Percentiles rank a stretch among this genome's conserved stretches.
Evolutionary conservation across 78 protist genomes (phyloP).

Genomic region (Parvularia atlantis): DNA sequence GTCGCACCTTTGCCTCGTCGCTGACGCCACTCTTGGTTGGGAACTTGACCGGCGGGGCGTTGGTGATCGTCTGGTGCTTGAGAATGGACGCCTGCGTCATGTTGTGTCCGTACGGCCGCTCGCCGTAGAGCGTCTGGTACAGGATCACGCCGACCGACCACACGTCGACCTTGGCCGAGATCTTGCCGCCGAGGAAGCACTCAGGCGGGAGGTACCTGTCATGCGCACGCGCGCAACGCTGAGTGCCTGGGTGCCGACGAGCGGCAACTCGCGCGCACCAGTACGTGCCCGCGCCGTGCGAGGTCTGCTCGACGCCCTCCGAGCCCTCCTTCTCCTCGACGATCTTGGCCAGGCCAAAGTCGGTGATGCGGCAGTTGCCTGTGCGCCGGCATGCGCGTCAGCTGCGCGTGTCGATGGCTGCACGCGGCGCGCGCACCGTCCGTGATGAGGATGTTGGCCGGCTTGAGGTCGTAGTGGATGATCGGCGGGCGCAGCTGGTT

Average conservation of each 20-base stretch:
- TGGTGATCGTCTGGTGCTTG: no score
- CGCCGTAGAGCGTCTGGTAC: slow-evolving; percentile 68
- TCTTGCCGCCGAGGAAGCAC: slow-evolving; percentile 41
- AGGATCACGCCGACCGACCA: slow-evolving; percentile 81
- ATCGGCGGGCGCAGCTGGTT: slow-evolving; percentile 26
- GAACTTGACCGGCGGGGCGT: no score
- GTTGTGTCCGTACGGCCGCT: slow-evolving; percentile 76
- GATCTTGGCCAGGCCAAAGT: slow-evolving; percentile 82
- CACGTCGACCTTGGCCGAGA: slow-evolving; percentile 73
- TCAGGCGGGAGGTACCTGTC: slow-evolving; percentile 91
- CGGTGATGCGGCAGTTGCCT: slow-evolving; percentile 63
- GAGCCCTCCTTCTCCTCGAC: slow-evolving; percentile 15
- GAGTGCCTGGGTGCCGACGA: neutral
- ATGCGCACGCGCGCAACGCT: neutral
- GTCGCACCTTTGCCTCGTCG: no score
- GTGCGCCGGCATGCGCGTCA: neutral
- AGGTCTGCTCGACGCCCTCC: neutral
- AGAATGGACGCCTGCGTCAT: no score
- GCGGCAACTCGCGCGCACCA: no score
- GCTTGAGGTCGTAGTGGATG: slow-evolving; percentile 92
- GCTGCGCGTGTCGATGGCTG: no score
- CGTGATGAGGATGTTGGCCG: slow-evolving; percentile 70
- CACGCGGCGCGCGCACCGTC: slow-evolving; percentile 4
- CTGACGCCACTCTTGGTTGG: no score
- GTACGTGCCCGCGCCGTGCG: slow-evolving; percentile 89